Percentiles rank a stretch among this genome's conserved stretches.
Conservation (phyloP, 495 filamentous ascomycete species). For the Neurospora tetraspora region DNA sequence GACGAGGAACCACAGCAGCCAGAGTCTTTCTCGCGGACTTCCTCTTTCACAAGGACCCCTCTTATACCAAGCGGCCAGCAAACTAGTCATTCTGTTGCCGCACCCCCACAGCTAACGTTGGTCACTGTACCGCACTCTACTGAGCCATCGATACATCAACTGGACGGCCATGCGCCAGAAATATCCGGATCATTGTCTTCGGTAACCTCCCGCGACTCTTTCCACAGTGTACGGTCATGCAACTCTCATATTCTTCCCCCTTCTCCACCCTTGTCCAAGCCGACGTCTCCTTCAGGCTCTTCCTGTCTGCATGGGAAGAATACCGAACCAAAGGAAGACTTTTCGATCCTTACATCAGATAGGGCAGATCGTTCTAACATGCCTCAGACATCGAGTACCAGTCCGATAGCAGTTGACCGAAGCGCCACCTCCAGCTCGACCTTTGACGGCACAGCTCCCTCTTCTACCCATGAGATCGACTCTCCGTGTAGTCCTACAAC, state of each 20-base stretch:
- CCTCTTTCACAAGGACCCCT: background rate
- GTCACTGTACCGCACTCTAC: constrained; percentile 23
- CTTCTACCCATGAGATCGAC: constrained; percentile 8
- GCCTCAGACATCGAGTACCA: constrained; percentile 7
- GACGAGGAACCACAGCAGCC: background rate
- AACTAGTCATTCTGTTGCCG: constrained; percentile 25
- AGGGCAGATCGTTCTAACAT: constrained; percentile 32
- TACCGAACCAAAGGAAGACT: constrained; percentile 2
- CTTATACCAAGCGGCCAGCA: constrained; percentile 14
- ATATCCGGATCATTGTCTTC: constrained; percentile 17
- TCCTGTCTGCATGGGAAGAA: constrained; percentile 25
- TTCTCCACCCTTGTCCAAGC: constrained; percentile 36
- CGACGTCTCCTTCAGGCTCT: constrained; percentile 29
- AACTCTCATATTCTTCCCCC: constrained; percentile 40
- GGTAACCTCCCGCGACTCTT: constrained; percentile 26
- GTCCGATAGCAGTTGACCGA: background rate
- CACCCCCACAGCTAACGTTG: constrained; percentile 25
- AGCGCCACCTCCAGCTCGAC: constrained; percentile 1
- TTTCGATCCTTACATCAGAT: constrained; percentile 28
- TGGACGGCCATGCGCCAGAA: constrained; percentile 3
- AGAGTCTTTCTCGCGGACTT: background rate
- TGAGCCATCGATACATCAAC: background rate
- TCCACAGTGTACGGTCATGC: constrained; percentile 52
- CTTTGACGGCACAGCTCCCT: constrained; percentile 3
- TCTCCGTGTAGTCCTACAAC: constrained; percentile 5